These are phyloP conservation scores for Botrytis squamosa DNA, from an alignment of 2,329 filamentous ascomycete genomes.

Conservation along the genomic window DNA sequence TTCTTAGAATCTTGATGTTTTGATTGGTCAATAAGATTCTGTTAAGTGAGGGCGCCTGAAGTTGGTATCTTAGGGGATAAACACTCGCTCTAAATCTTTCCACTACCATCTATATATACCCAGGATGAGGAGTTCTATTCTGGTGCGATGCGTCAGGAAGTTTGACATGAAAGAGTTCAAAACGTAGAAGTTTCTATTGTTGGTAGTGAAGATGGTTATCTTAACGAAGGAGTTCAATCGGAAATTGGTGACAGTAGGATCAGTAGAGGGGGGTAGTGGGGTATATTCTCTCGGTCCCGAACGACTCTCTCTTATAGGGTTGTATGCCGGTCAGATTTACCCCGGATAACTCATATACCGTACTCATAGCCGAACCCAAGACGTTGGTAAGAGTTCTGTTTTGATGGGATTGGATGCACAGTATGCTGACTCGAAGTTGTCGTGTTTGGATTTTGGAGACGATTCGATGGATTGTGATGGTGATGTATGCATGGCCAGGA, in stretches of 20 bases:
- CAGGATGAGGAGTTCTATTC: neutral
- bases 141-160: neutral
- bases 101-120: too few relatives aligned
- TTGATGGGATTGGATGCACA: neutral
- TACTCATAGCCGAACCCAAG: neutral
- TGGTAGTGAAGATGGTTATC: neutral
- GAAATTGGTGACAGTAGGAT: constrained; percentile 1
- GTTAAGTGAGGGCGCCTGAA: too few relatives aligned
- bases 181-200: neutral
- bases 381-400: neutral
- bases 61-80: too few relatives aligned
- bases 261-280: neutral
- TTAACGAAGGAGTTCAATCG: constrained; percentile 12
- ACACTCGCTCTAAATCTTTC: too few relatives aligned
- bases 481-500: neutral
- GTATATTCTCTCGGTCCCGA: neutral
- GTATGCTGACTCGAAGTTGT: neutral
- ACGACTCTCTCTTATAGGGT: neutral
- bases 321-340: neutral
- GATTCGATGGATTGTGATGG: neutral
- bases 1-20: too few relatives aligned
- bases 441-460: neutral
- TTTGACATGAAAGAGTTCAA: neutral
- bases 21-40: too few relatives aligned
- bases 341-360: neutral